These are phyloP conservation scores for Thalassiosira profunda DNA, from an alignment of 108 stramenopile species.

Conservation along the genomic window DNA sequence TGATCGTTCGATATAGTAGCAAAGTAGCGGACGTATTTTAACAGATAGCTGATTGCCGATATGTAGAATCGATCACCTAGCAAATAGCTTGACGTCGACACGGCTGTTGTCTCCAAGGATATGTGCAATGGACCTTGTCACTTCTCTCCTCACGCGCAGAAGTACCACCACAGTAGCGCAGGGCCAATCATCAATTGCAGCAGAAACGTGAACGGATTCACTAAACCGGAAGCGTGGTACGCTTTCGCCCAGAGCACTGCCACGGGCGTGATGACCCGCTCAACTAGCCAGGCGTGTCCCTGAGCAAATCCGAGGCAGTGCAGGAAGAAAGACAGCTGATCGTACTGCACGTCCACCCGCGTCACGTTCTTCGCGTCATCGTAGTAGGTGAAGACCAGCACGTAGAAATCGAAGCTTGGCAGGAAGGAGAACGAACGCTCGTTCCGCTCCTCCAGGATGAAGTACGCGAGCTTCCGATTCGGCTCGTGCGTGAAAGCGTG, in stretches of 20 bases:
- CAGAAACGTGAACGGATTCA: slow-evolving; percentile 43
- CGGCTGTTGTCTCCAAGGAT: too few relatives aligned
- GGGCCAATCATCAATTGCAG: slow-evolving; percentile 44
- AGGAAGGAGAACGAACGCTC: slow-evolving; percentile 28
- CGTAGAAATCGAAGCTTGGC: slow-evolving; percentile 45
- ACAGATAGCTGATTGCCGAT: too few relatives aligned
- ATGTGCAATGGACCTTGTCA: not conserved
- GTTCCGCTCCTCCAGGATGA: slow-evolving; percentile 48
- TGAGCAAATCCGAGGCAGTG: slow-evolving; percentile 48
- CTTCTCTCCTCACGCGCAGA: not conserved
- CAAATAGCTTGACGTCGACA: too few relatives aligned
- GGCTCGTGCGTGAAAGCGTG: slow-evolving; percentile 51
- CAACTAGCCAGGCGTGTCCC: slow-evolving; percentile 31
- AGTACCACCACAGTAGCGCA: slow-evolving; percentile 9
- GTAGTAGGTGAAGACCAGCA: slow-evolving; percentile 42
- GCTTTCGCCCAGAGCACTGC: slow-evolving; percentile 31
- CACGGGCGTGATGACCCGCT: slow-evolving; percentile 31
- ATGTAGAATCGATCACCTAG: too few relatives aligned
- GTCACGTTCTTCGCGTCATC: slow-evolving; percentile 43
- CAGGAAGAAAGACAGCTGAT: slow-evolving; percentile 48
- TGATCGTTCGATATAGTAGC: too few relatives aligned
- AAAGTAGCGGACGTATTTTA: too few relatives aligned
- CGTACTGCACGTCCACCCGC: slow-evolving; percentile 48
- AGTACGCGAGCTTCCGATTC: slow-evolving; percentile 34
- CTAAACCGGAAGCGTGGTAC: slow-evolving; percentile 26